phyloP scores from a whole-genome alignment of 129 eudicot species.

The Artemisia tridentata region DNA sequence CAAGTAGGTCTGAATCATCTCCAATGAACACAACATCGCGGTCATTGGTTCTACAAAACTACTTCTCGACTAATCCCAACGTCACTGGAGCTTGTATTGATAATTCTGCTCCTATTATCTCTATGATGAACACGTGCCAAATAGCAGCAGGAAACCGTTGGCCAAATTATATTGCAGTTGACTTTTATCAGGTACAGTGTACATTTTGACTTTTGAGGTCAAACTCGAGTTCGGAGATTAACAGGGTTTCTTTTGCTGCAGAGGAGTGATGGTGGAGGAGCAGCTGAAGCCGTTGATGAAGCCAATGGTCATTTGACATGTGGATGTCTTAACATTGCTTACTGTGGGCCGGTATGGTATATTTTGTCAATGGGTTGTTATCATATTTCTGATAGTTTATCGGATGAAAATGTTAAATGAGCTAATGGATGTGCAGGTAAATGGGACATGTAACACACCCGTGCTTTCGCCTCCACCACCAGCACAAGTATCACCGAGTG shows the following conservation, averaged over 20 bases:
- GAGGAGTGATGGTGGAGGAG: slow-evolving; percentile 99
- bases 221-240: neutral
- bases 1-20: slow-evolving; percentile 77
- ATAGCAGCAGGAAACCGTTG: slow-evolving; percentile 72
- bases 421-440: slow-evolving; percentile 42
- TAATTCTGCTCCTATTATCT: slow-evolving; percentile 62
- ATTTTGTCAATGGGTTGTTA: neutral
- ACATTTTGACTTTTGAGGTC: slow-evolving; percentile 16
- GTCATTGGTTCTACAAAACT: slow-evolving; percentile 75
- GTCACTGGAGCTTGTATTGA: slow-evolving; percentile 64
- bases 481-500: slow-evolving; percentile 38
- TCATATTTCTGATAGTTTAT: neutral
- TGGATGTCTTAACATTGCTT: slow-evolving; percentile 76
- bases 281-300: slow-evolving; percentile 82
- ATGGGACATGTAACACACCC: slow-evolving; percentile 73
- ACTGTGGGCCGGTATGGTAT: slow-evolving; percentile 66
- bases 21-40: slow-evolving; percentile 60
- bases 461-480: slow-evolving; percentile 85
- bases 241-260: slow-evolving; percentile 29
- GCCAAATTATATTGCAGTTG: slow-evolving; percentile 95
- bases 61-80: slow-evolving; percentile 70
- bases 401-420: neutral
- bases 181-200: slow-evolving; percentile 65
- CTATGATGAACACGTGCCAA: slow-evolving; percentile 75
- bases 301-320: slow-evolving; percentile 92